Evolutionary conservation across 2,329 filamentous ascomycete genomes (phyloP), one percentile per base, ranked within the genome.

Genomic region (Hymenotorrendiella dingleyae): DNA sequence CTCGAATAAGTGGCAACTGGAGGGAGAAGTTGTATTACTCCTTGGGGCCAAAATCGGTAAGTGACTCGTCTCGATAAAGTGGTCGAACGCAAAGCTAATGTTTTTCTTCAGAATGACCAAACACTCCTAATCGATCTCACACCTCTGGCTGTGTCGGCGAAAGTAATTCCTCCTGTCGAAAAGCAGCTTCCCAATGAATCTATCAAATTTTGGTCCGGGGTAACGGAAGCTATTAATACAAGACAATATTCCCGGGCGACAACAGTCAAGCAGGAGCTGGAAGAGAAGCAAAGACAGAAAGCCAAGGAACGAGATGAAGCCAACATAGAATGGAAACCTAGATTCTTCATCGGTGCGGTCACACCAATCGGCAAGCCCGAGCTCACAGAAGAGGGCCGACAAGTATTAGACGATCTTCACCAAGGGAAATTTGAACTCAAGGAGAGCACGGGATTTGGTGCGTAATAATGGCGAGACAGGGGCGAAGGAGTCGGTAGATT

Each of bases 181-280:
- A 64, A 80, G 45, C 93, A 97, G 64, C 78, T 94, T 2, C 78
- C 84, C 42, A 93, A 98, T 63, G 93, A 98, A 67, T 94, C 86
- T 2, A 77, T 93, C 52, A 81, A 78, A 44, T 84, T 95, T 61
- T 98, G 93, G 93, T 75, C 80, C 24, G 78, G 78, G 19, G 91
- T 98, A 33, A 97, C 93, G 14, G 74, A 86, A 40, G 88, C 90
- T 26, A 97, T 98, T 58, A 64, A 78, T 17, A 69, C 80, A 48
- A 94, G 90, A 66, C 87, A 94, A 61, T 98, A 81, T 64, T 76
- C 76, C 30, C 80, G 84, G 51, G 93, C 93, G 6, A 98, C 93
- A 17, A 79, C 76, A 16, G 69, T 93, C 49, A 98, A 98, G 70
- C 80, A 88, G 47, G 88, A 94, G 57, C 78, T 98, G 9, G 93